A percentile compares a stretch with the other conserved stretches of the same genome.
Conservation (phyloP, 371 early-diverging fungal genomes). For the Syncephalastrum sp. region DNA sequence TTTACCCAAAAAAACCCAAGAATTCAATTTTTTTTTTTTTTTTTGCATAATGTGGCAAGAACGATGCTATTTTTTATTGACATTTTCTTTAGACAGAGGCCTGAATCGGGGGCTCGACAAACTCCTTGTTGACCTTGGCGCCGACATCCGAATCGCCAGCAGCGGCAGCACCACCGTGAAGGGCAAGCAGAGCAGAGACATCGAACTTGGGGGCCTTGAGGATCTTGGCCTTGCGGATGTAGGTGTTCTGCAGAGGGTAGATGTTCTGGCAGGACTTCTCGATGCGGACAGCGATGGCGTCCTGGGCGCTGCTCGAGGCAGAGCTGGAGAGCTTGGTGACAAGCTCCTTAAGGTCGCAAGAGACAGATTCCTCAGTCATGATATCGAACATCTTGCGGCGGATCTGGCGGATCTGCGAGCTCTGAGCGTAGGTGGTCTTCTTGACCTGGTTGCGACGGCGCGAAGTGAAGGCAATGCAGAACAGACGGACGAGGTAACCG, state of each 20-base stretch:
- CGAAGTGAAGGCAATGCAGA: conserved; percentile 98
- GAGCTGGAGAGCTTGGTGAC: conserved; percentile 92
- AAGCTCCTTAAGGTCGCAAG: conserved; percentile 95
- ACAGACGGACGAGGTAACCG: conserved; percentile 98
- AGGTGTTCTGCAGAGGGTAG: conserved; percentile 99
- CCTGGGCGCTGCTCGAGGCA: conserved; percentile 54
- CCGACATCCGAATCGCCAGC: conserved; percentile 80
- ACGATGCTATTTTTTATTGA: no score
- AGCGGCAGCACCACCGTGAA: conserved; percentile 84
- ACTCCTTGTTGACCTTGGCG: conserved; percentile 72
- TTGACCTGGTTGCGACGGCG: conserved; percentile 93
- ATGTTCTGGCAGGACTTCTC: conserved; percentile 97
- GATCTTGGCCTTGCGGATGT: conserved; percentile 99
- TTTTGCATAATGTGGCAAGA: no score
- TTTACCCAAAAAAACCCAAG: no score
- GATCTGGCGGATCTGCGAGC: conserved; percentile 97
- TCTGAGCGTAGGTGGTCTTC: conserved; percentile 99
- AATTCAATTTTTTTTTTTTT: no score
- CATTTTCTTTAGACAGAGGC: conserved; percentile 65
- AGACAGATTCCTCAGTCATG: conserved; percentile 88
- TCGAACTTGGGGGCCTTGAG: conserved; percentile 98
- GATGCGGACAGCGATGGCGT: conserved; percentile 93
- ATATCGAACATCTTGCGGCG: conserved; percentile 99
- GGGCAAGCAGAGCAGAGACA: conserved; percentile 94
- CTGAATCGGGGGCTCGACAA: conserved; percentile 80